Evolutionary conservation across 2,329 filamentous ascomycete species (phyloP), one percentile per base, ranked within the genome.

Genomic region (Botrytis deweyae): DNA sequence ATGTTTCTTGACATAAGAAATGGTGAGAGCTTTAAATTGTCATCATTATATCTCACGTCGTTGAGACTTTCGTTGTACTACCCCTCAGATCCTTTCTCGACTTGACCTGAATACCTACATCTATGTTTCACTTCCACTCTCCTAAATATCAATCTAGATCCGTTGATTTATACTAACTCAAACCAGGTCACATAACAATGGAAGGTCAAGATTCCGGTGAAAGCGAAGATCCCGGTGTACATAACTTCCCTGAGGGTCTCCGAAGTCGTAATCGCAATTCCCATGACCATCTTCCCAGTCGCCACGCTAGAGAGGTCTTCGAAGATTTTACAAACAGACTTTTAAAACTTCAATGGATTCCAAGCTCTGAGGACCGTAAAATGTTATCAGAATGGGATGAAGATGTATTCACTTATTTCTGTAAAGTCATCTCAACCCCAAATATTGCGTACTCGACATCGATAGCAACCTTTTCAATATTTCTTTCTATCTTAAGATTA

Each of bases 341-440:
- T 18, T 61, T 65, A 55, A 76, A 68, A 10, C 46, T 76, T 14
- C 49, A 76, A 67, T 76, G 75, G 73, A 74, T 75, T 22, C 73
- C 75, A 18, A 61, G 58, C 20, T 52, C 44, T 20, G 49, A 38
- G 14, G 16, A 42, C n/a, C 22, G 38, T 18, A 58, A 4, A n/a
- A 67, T 67, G 6, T 20, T 72, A 36, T 4, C 0, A 8, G 25
- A 65, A 22, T 52, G 36, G 14, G 44, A 55, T n/a, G 18, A 42
- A 29, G 59, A 65, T n/a, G 25, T 65, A 70, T 22, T 29, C 4
- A 40, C 20, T n/a, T n/a, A n/a, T 9, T 38, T 38, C 12, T 4
- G 2, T 40, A 9, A 5, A 4, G 12, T 22, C 25, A 61, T 38
- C 20, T 25, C 58, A 10, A 38, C 20, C n/a, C 6, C 52, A 44